Evolutionary conservation across 345 rosid species (phyloP).

Genomic region (Erucastrum elatum): DNA sequence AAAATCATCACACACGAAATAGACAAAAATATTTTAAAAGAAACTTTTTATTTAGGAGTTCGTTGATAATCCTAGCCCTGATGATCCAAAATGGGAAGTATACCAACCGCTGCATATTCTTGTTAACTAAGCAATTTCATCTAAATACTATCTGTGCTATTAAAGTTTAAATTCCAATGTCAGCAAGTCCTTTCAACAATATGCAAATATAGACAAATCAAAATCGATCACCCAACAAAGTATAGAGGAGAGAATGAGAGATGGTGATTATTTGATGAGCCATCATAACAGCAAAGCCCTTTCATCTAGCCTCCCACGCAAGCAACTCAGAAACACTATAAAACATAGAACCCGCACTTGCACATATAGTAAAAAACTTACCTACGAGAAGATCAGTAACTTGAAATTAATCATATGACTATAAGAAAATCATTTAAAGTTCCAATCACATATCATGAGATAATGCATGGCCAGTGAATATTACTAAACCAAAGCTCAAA

Average conservation of each 20-base stretch:
- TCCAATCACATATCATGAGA: not conserved
- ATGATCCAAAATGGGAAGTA: constrained; percentile 43
- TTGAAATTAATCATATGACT: too few species aligned
- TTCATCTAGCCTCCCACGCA: constrained; percentile 84
- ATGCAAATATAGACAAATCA: not conserved
- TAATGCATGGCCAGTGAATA: too few species aligned
- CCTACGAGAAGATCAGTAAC: constrained; percentile 43
- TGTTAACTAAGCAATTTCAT: not conserved
- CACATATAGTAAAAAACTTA: constrained; percentile 75
- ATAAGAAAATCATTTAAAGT: too few species aligned
- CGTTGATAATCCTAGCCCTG: constrained; percentile 38
- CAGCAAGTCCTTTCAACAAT: not conserved
- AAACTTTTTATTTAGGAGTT: not conserved
- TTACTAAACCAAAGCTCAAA: too few species aligned
- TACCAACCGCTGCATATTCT: constrained; percentile 52
- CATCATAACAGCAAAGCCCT: constrained; percentile 89
- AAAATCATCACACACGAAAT: not conserved
- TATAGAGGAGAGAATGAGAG: constrained; percentile 72
- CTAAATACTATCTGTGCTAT: not conserved
- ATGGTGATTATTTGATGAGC: constrained; percentile 90
- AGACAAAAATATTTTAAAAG: not conserved
- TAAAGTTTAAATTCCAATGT: not conserved
- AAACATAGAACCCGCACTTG: constrained; percentile 82
- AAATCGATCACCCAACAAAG: constrained; percentile 58
- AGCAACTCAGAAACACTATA: constrained; percentile 74